Evolutionary conservation across 1,284 basidiomycete species (phyloP), one percentile per base, ranked within the genome.

Genomic region (Apiotrichum siamense): DNA sequence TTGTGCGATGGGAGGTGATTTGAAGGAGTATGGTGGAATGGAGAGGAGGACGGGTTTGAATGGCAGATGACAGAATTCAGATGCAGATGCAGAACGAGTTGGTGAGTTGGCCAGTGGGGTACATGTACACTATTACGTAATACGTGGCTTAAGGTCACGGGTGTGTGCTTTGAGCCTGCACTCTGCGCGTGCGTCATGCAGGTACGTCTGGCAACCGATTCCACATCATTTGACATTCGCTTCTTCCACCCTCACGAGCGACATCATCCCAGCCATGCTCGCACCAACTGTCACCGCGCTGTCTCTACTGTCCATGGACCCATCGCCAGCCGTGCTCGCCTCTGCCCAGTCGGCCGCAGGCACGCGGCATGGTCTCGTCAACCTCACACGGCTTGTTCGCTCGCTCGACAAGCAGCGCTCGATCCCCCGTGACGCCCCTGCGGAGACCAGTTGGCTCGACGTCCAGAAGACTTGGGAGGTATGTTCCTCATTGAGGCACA

Each of bases 391-490:
- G 3, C 54, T 74, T n/a, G 60, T 72, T 35, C 60, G 60, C 31
- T 62, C 66, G 0, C 63, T 74, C 17, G 55, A 67, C 17, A 59
- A 40, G 54, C 50, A 38, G 33, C 58, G 49, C 26, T 42, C 21
- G 13, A 32, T 31, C 29, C 31, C 21, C 20, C 11, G 24, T 23
- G 57, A 55, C 7, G 44, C 37, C 7, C 58, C 59, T 18, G 45
- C 20, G 35, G n/a, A n/a, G n/a, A 41, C 18, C 41, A 48, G 55
- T 24, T 66, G 61, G 58, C 62, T 66, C 6, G 58, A 60, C 18
- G 61, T 74, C 3, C 67, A 66, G 27, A 65, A 55, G 38, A 71
- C 74, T 0, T 69, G 70, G 58, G 66, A 70, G 60, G 68, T 69
- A 38, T 47, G 65, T 48, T n/a, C n/a, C n/a, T n/a, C n/a, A n/a